Base-by-base conservation (phyloP, 2,329 filamentous ascomycete genomes). In the Alternaria angustiovoidea region DNA sequence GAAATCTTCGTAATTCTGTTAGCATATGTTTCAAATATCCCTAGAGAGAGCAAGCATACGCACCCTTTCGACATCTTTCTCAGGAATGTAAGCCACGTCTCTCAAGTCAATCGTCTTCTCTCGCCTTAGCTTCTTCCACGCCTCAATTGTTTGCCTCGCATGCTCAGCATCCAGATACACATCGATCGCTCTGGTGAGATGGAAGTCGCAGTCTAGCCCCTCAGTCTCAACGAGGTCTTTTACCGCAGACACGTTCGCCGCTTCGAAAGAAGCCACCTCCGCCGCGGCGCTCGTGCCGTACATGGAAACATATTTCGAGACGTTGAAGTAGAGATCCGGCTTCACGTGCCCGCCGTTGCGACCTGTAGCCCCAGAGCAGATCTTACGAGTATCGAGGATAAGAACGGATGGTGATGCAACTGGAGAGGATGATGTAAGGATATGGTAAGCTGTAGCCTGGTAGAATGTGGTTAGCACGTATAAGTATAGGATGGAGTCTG, bases 301-400 rank as follows among this genome's bases (percentile, higher is more conserved):
- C 30, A 18, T 54, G 39, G 39, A 36, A 20, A 32, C 42, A 43
- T 54, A 54, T 32, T 54, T 54, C 24, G 51, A 43, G 9, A 54
- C 39, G 24, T 54, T 54, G 24, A 54, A 54, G 26, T 57, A 57
- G 20, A 38, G 34, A 16, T 46, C 42, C 7, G 54, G 54, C 28
- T 47, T 46, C 55, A 86, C 80, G 66, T 85, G 83, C 0, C 85
- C 84, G 11, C 84, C 84, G 62, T 85, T 85, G 51, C 85, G 79
- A 2, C 81, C 84, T 14, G 85, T 86, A 5, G 84, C 85, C 14
- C 85, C 84, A 8, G 79, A 81, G 62, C 82, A 84, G 6, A 84
- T 65, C 32, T 78, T 70, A 3, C 85, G 75, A 1, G 84, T 83
- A 62, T 87, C 85, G n/a, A 86, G 69, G 3, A 65, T 44, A 7